Evolutionary conservation across 495 filamentous ascomycete genomes (phyloP), one percentile per base, ranked within the genome.

Genomic region (Penicillium malachiteum): DNA sequence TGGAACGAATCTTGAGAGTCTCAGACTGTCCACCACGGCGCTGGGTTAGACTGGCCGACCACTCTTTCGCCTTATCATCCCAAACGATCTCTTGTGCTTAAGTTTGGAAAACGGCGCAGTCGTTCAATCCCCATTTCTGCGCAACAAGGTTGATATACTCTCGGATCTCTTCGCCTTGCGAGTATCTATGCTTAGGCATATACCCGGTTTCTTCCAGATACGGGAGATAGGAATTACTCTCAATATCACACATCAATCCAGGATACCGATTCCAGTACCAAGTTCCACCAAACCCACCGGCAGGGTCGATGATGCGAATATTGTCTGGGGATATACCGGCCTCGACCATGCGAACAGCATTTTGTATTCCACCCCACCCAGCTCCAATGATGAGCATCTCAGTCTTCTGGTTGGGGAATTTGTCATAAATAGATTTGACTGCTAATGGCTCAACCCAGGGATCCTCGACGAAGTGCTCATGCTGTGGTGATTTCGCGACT

Each of bases 171-270:
- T 47, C 13, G 0, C 68, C 66, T 0, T 31, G 34, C 0, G 55
- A 52, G 42, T 76, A 74, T 43, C 61, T 55, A 13, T 72, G 66
- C 18, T 62, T 72, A 0, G 83, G 83, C 49, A 83, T 68, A 55
- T 81, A 85, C 0, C 77, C 81, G 3, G 75, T 85, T 61, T 85
- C 83, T 39, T 86, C 83, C n/a, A 86, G 66, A 11, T 82, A 59
- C 0, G 84, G 82, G 66, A 87, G 58, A 41, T 74, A 74, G 7
- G 55, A 56, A 35, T 66, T 68, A 37, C 64, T 67, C 37, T 73
- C 69, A 10, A 63, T 43, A 50, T 73, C 70, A 30, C 69, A 71
- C 39, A 55, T 60, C 11, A 71, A n/a, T 0, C 73, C 73, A 0
- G 73, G 73, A 30, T 73, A 74, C 16, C 58, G 60, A 43, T 76